Percentiles rank a stretch among this genome's conserved stretches.
Conservation (phyloP, 192 early-diverging fungal species). For the Thoreauomyces humboldtii region DNA sequence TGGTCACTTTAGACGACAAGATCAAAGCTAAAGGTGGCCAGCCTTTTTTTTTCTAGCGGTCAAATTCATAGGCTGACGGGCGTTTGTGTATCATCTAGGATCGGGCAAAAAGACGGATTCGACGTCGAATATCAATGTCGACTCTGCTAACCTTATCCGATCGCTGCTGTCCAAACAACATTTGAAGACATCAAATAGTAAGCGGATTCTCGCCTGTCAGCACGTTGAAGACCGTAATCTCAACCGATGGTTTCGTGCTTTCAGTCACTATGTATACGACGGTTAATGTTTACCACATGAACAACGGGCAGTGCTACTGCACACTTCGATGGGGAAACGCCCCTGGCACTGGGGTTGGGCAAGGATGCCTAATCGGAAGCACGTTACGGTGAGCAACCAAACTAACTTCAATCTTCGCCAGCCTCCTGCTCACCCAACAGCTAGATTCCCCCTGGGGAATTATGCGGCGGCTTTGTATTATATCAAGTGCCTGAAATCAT, state of each 20-base stretch:
- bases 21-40: conserved; percentile 21
- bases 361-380: conserved; percentile 11
- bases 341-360: conserved; percentile 20
- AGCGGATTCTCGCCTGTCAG: background rate
- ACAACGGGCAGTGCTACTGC: conserved; percentile 24
- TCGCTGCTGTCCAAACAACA: conserved; percentile 18
- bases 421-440: too few relatives aligned
- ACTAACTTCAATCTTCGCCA: too few relatives aligned
- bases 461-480: conserved; percentile 23
- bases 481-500: conserved; percentile 13
- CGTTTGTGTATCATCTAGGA: background rate
- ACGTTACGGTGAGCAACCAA: conserved; percentile 20
- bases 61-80: background rate
- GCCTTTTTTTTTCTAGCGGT: background rate
- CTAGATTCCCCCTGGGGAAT: conserved; percentile 35
- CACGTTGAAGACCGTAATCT: background rate
- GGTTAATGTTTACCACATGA: conserved; percentile 31
- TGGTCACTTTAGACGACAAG: conserved; percentile 30
- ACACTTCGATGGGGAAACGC: conserved; percentile 33
- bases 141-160: conserved; percentile 18
- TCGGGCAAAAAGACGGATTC: background rate
- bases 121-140: conserved; percentile 10
- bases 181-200: background rate
- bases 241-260: too few relatives aligned
- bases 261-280: conserved; percentile 27